Percentiles rank a stretch among this genome's conserved stretches.
phyloP scores from a whole-genome alignment of 805 yeast species.

The Yamadazyma takamatsuzukensis region DNA sequence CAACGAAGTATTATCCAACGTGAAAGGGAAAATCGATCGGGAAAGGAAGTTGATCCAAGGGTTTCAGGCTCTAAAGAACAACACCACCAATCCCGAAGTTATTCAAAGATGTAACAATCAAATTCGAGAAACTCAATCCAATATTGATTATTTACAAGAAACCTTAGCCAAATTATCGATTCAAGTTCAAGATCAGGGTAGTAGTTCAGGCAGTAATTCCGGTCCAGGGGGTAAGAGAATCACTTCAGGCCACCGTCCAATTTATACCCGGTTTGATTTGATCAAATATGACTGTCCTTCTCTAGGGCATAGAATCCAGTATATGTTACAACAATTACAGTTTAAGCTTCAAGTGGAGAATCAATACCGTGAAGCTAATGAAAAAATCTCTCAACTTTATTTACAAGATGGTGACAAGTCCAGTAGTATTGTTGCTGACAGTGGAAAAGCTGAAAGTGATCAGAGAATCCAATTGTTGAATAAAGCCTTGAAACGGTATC shows the following conservation, averaged over 20 bases:
- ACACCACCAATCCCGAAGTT: conserved; percentile 75
- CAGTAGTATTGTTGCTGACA: conserved; percentile 82
- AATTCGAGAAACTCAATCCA: conserved; percentile 87
- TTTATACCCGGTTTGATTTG: conserved; percentile 71
- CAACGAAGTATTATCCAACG: conserved; percentile 57
- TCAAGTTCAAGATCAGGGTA: conserved; percentile 14
- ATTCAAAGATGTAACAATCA: conserved; percentile 88
- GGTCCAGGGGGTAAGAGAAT: conserved; percentile 1
- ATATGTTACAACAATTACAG: conserved; percentile 92
- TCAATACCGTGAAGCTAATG: conserved; percentile 90
- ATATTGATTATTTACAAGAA: conserved; percentile 82
- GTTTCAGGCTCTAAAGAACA: conserved; percentile 73
- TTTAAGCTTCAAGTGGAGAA: conserved; percentile 92
- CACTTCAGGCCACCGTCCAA: conserved; percentile 46
- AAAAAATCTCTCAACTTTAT: conserved; percentile 80
- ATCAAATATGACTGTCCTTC: conserved; percentile 93
- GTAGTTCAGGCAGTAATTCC: neutral
- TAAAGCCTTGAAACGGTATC: conserved; percentile 81
- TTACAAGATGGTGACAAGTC: conserved; percentile 88
- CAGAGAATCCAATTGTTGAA: conserved; percentile 81
- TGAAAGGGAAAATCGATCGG: conserved; percentile 79
- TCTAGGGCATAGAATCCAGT: conserved; percentile 88
- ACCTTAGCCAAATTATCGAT: conserved; percentile 61
- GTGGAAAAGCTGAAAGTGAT: conserved; percentile 78
- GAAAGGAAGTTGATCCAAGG: conserved; percentile 87